Evolutionary conservation across 2,329 filamentous ascomycete species (phyloP), one percentile per base, ranked within the genome.

Genomic region (Botryotinia convoluta): DNA sequence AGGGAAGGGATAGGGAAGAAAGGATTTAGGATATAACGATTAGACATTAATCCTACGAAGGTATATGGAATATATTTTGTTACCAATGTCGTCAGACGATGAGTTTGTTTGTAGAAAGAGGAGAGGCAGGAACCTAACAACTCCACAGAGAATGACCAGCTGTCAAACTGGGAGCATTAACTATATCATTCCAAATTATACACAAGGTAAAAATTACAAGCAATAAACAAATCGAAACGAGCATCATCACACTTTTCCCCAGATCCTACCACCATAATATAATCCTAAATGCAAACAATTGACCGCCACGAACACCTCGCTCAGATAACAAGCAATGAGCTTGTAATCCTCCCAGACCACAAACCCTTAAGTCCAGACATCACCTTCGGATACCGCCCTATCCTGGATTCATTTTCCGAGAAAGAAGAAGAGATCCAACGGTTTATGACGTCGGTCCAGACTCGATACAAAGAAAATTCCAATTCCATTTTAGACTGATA

Each of bases 241-340:
- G 48, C 35, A 32, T 57, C 35, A 32, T 42, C 26, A 29, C 35
- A 42, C 16, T 32, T 29, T 42, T 68, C 48, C 65, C 65, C 48
- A 68, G 65, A 68, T 57, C 35, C 48, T 42, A 57, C 65, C 39
- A 32, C 65, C 35, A 57, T 54, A 29, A 39, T 29, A 57, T 54
- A 29, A 39, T 29, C 64, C 64, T 9, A 10, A n/a, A n/a, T 35
- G 14, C 26, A 35, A 29, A 54, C 32, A 39, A 32, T 67, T 42
- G 63, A 39, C 32, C 32, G 32, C 45, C 45, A 42, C 57, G 65
- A 69, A 42, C 65, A 69, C 26, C 65, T 44, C 48, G 48, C 65
- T 69, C 65, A 32, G 48, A 59, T 32, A 69, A 44, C 65, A 59
- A 59, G 65, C 65, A 57, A n/a, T 42, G 22, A n/a, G 63, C 65